phyloP scores from a whole-genome alignment of 257 asterid genomes.

The Salvia rosmarinus region DNA sequence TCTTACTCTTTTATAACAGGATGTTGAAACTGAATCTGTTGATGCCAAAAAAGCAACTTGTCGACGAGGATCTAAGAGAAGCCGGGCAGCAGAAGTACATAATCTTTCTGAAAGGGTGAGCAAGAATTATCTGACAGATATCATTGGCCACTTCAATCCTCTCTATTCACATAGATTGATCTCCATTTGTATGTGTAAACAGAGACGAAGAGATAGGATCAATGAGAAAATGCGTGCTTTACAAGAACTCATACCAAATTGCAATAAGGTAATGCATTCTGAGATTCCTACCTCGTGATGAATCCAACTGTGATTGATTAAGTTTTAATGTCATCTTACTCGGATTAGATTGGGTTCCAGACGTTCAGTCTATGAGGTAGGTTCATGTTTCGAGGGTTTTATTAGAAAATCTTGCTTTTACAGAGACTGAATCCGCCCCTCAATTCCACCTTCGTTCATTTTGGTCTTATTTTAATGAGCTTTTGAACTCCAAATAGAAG shows the following conservation, averaged over 20 bases:
- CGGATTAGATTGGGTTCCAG: not conserved
- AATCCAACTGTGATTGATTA: slow-evolving; percentile 7
- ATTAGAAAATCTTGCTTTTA: not conserved
- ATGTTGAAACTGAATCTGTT: slow-evolving; percentile 67
- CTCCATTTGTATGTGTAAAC: slow-evolving; percentile 38
- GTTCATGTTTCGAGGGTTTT: not conserved
- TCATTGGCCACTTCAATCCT: not conserved
- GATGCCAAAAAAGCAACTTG: slow-evolving; percentile 52
- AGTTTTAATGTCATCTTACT: not conserved
- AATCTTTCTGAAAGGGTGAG: slow-evolving; percentile 97
- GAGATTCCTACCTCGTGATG: slow-evolving; percentile 25
- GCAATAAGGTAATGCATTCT: slow-evolving; percentile 72
- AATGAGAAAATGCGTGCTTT: slow-evolving; percentile 97
- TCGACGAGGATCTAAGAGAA: slow-evolving; percentile 76
- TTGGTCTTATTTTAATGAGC: not conserved
- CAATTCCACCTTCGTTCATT: not conserved
- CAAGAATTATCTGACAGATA: slow-evolving; percentile 4
- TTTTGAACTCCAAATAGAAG: not conserved
- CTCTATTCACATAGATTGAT: slow-evolving; percentile 25
- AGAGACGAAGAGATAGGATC: slow-evolving; percentile 93
- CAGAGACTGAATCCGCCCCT: not conserved
- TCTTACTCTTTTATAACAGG: slow-evolving; percentile 53
- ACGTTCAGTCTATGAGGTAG: slow-evolving; percentile 4
- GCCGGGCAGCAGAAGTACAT: slow-evolving; percentile 98
- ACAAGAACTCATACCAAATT: slow-evolving; percentile 97